Evolutionary conservation across 75 land plant species (phyloP), one percentile per base, ranked within the genome.

Genomic region (Larix kaempferi): DNA sequence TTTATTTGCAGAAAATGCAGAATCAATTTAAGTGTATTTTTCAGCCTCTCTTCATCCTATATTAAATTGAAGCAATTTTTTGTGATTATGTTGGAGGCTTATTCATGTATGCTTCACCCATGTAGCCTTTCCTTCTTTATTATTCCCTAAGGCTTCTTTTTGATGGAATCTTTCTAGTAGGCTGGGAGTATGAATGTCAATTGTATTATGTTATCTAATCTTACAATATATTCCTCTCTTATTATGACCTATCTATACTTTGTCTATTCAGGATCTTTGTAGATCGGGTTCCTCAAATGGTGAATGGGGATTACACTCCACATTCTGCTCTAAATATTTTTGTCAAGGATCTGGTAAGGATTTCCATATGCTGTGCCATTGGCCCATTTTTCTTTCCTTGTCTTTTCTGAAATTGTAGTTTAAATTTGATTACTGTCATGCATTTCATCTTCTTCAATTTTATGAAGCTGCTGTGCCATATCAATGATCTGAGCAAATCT

Each of bases 281-380:
- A 25, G 84, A 93, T 76, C 62, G 81, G 22, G 79, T 95, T 59
- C 96, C 96, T 6, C 82, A 88, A 57, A 85, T 93, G 92, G 76
- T 95, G 61, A 83, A 76, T 82, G 87, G 85, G 63, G 80, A 83
- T 57, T 77, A 79, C 44, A 37, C 82, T 52, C 77, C 81, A 26
- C 80, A 59, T 52, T 80, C 86, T 29, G 83, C 85, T 74, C 74
- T 91, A 23, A 84, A 84, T 66, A 76, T 81, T 35, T 85, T 83
- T 78, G 78, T 90, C 37, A 86, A 90, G 44, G 88, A 91, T 59
- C 71, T 92, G 90, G 99, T 94, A 89, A 79, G 84, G 74, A 39
- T n/a, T 17, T 63, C 49, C 44, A 35, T 69, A 19, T 41, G 72
- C 23, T 69, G 6, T 69, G 11, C 27, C 14, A 7, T 69, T 11